Conservation (phyloP, 148 eudicot genomes). For the Dysphania ambrosioides region DNA sequence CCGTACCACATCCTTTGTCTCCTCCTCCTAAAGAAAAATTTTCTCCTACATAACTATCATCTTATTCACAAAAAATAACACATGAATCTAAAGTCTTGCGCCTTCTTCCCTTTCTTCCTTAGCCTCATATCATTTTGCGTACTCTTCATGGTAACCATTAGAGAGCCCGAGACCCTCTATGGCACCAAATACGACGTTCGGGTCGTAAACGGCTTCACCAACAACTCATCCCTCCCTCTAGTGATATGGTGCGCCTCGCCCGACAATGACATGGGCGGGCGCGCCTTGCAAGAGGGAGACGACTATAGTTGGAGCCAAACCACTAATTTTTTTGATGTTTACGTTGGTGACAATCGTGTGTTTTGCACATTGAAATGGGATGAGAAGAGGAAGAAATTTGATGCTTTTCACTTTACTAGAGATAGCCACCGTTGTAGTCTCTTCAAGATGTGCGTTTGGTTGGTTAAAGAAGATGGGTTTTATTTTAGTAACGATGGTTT, state of each 20-base stretch:
- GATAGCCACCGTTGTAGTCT: conserved; percentile 44
- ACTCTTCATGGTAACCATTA: conserved; percentile 21
- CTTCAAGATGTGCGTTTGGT: conserved; percentile 44
- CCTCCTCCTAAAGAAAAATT: not conserved
- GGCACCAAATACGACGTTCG: conserved; percentile 33
- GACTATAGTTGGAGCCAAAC: conserved; percentile 48
- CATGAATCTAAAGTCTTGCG: conserved; percentile 9
- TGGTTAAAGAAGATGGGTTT: conserved; percentile 66
- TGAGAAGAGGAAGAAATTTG: conserved; percentile 35
- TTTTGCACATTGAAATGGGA: conserved; percentile 61
- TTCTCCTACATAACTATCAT: not conserved
- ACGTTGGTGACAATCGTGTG: conserved; percentile 16
- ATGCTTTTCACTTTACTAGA: conserved; percentile 38
- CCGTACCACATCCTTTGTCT: not conserved
- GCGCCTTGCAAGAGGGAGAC: conserved; percentile 69
- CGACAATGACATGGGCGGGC: conserved; percentile 49
- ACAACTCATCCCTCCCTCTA: conserved; percentile 57
- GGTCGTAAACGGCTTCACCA: conserved; percentile 54
- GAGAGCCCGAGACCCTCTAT: conserved; percentile 14
- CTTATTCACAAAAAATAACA: not conserved
- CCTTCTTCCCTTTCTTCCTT: conserved; percentile 18
- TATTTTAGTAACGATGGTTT: conserved; percentile 55
- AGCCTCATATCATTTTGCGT: conserved; percentile 27
- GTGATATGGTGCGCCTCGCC: conserved; percentile 57
- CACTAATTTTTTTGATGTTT: conserved; percentile 22